Percentiles rank a stretch among this genome's conserved stretches.
Evolutionary conservation across 495 filamentous ascomycete genomes (phyloP).

Genomic region (Penicillium verhagenii): DNA sequence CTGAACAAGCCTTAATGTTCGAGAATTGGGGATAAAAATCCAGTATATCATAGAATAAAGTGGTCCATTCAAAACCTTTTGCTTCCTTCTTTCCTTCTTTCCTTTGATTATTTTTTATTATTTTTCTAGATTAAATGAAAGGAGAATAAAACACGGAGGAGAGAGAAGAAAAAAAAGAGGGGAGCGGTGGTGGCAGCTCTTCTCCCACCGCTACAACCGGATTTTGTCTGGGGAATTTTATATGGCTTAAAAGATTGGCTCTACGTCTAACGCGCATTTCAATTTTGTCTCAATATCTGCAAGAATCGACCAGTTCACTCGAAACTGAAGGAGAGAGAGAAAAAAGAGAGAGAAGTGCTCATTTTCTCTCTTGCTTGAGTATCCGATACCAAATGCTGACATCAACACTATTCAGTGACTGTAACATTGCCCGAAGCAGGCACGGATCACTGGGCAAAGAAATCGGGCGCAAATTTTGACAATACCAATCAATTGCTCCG

Average conservation of each 20-base stretch:
- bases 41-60: no score
- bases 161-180: no score
- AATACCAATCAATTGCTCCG: not conserved
- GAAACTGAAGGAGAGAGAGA: not conserved
- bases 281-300: not conserved
- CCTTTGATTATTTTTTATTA: not conserved
- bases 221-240: not conserved
- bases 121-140: not conserved
- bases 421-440: slow-evolving; percentile 26
- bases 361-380: no score
- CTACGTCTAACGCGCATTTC: not conserved
- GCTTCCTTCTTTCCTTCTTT: not conserved
- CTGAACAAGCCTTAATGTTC: not conserved
- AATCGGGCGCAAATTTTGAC: not conserved
- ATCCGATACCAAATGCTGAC: slow-evolving; percentile 17
- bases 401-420: slow-evolving; percentile 27
- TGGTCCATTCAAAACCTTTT: not conserved
- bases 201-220: not conserved
- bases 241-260: not conserved
- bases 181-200: slow-evolving; percentile 22
- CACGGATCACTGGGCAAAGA: slow-evolving; percentile 1
- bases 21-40: no score
- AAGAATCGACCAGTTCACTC: not conserved
- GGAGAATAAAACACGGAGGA: slow-evolving; percentile 10
- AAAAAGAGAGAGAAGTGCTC: not conserved